Percentiles rank a stretch among this genome's conserved stretches.
Evolutionary conservation across 2,329 filamentous ascomycete genomes (phyloP).

Genomic region (Rhinocladiella mackenziei): DNA sequence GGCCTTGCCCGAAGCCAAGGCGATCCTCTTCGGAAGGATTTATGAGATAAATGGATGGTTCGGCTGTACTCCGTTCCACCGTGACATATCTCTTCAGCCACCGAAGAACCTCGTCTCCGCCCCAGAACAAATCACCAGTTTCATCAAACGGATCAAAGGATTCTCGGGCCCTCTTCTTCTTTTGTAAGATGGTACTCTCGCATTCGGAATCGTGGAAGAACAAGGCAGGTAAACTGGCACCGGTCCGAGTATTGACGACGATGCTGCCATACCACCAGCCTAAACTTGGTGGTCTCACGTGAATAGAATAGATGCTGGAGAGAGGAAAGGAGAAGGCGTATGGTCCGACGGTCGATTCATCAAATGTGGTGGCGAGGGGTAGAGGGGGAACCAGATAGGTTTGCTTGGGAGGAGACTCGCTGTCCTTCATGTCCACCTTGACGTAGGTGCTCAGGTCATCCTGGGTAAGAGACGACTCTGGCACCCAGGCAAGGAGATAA

Average conservation of each 20-base stretch:
- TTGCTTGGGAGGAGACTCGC: constrained; percentile 74
- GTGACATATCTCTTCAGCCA: constrained; percentile 83
- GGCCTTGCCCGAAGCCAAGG: constrained; percentile 64
- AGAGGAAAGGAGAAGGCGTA: constrained; percentile 92
- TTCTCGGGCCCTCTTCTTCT: constrained; percentile 78
- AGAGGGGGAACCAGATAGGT: constrained; percentile 88
- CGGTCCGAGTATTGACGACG: constrained; percentile 84
- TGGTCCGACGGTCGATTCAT: constrained; percentile 62
- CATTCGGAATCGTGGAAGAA: constrained; percentile 99
- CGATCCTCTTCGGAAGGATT: constrained; percentile 84
- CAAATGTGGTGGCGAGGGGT: constrained; percentile 74
- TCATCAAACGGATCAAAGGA: constrained; percentile 88
- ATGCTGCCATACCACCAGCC: constrained; percentile 99
- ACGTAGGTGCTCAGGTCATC: constrained; percentile 85
- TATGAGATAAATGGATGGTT: constrained; percentile 86
- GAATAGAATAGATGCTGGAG: constrained; percentile 81
- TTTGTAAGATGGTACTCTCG: constrained; percentile 88
- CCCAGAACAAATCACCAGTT: constrained; percentile 88
- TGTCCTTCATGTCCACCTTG: constrained; percentile 86
- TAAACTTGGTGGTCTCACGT: constrained; percentile 84
- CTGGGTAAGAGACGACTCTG: constrained; percentile 74
- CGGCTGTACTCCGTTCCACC: constrained; percentile 77
- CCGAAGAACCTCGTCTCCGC: constrained; percentile 86
- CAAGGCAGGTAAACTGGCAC: constrained; percentile 88
- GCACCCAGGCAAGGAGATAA: constrained; percentile 86